phyloP scores from a whole-genome alignment of 768 basidiomycete species.

The Lentinula boryana region DNA sequence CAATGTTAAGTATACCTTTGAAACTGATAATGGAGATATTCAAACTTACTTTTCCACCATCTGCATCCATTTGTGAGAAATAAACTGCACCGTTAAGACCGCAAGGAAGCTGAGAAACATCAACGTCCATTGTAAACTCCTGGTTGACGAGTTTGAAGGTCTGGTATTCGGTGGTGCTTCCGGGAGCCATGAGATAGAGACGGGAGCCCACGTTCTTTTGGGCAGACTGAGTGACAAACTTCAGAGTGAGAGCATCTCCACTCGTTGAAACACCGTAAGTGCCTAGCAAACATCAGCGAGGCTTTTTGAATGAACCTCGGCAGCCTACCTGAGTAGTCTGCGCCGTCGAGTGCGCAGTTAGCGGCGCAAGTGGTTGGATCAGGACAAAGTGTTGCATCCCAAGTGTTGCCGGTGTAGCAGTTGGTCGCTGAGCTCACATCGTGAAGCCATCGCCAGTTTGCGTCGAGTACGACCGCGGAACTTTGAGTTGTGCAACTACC shows the following conservation, averaged over 20 bases:
- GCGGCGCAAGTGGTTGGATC: constrained; percentile 32
- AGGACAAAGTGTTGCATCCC: constrained; percentile 46
- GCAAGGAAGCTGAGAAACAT: constrained; percentile 40
- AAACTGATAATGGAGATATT: not conserved
- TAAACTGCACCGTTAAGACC: constrained; percentile 45
- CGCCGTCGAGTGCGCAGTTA: constrained; percentile 14
- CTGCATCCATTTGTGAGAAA: constrained; percentile 40
- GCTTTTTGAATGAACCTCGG: not conserved
- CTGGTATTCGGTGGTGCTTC: constrained; percentile 23
- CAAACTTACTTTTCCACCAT: constrained; percentile 38
- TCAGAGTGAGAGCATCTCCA: constrained; percentile 24
- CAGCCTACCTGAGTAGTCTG: constrained; percentile 14
- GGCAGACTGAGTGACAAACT: constrained; percentile 22
- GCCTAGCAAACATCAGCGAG: constrained; percentile 10
- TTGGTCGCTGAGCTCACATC: constrained; percentile 19
- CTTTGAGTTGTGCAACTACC: constrained; percentile 22
- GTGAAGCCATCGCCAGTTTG: constrained; percentile 51
- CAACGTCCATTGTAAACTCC: constrained; percentile 45
- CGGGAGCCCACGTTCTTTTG: constrained; percentile 11
- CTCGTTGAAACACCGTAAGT: constrained; percentile 30
- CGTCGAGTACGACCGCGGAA: constrained; percentile 33
- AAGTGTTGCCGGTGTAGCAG: constrained; percentile 36
- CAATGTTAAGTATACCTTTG: not conserved
- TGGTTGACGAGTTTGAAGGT: constrained; percentile 25
- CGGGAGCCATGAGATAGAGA: constrained; percentile 26